phyloP scores from a whole-genome alignment of 345 rosid genomes.

The Salix arbutifolia region DNA sequence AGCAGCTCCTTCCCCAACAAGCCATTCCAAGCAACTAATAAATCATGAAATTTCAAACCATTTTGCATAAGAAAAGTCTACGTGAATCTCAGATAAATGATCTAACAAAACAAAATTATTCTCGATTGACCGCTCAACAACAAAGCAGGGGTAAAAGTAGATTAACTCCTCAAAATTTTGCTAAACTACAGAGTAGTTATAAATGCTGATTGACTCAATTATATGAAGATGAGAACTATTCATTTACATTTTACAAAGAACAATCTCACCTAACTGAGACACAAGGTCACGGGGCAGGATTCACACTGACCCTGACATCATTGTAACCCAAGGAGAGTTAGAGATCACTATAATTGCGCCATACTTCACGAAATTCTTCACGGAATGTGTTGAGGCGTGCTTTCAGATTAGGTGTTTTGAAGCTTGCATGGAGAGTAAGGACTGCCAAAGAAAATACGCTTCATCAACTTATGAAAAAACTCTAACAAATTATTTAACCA shows the following conservation, averaged over 20 bases:
- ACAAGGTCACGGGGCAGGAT: neutral
- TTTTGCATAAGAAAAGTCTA: neutral
- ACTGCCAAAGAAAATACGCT: conserved; percentile 34
- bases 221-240: neutral
- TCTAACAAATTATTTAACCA: too few relatives aligned
- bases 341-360: conserved; percentile 98
- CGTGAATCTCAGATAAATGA: neutral
- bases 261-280: conserved; percentile 5
- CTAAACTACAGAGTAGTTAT: neutral
- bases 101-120: neutral
- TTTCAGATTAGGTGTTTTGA: conserved; percentile 91
- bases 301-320: neutral
- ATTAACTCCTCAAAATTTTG: neutral
- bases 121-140: neutral
- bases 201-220: neutral
- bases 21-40: neutral
- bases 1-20: neutral
- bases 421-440: conserved; percentile 78
- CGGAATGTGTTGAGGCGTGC: conserved; percentile 96
- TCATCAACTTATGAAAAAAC: neutral
- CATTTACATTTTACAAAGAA: conserved; percentile 12
- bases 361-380: conserved; percentile 93
- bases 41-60: neutral
- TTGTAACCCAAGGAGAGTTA: neutral
- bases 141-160: neutral